Base-by-base conservation (phyloP, 345 rosid genomes). In the Eucalyptus tenuipes region DNA sequence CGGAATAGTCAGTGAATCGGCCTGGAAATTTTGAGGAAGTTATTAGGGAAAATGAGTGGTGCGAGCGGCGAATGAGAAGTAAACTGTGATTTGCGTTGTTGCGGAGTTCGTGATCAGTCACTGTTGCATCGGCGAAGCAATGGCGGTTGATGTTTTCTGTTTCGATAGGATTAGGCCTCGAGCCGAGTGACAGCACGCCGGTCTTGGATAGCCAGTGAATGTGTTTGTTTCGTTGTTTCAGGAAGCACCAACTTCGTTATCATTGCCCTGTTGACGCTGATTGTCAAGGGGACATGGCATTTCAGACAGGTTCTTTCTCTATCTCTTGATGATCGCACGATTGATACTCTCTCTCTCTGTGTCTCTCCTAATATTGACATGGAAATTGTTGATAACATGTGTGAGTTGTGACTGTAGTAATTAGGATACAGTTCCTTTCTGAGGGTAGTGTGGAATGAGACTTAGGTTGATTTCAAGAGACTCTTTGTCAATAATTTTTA, bases 241-340 rank as follows among this genome's bases (percentile, higher is more conserved):
- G 99, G 99, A 85, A 97, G 99, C 95, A 95, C 96, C 16, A 97
- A 97, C 90, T 97, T 97, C 87, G 90, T 94, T 75, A 92, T 96
- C 92, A 91, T 97, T 88, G 96, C 98, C 89, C 91, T 94, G 82
- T 91, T 97, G 95, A 97, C 98, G 59, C 89, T 96, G 92, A 88
- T 96, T 88, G 89, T 96, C 40, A 94, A 94, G 91, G 97, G 99
- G 86, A 87, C 99, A 86, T 96, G 97, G 96, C 92, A 96, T 91
- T 96, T 95, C 90, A 95, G 99, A 89, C 99, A 96, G 98, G 99
- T 97, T 75, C 59, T 66, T 87, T 25, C 18, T 48, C 50, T 64
- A 47, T 33, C 40, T n/a, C 50, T 25, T 27, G 42, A 20, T 48
- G 66, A 24, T 79, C 29, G 1, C 40, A 31, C 0, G 24, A 15